phyloP scores from a whole-genome alignment of 306 rosid species.

The Dalbergia cultrata region DNA sequence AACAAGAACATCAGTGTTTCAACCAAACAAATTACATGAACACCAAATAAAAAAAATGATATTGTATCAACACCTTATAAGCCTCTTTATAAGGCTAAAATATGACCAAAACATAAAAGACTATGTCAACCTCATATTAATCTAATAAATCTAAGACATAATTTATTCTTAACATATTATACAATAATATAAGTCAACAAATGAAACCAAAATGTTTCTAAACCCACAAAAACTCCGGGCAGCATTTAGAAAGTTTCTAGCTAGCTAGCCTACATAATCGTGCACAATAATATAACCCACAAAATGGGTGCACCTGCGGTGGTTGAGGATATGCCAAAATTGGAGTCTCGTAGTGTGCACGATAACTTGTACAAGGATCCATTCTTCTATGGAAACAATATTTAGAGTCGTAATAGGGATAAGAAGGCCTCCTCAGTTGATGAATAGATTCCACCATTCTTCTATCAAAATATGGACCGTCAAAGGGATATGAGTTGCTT shows the following conservation, averaged over 20 bases:
- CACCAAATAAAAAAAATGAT: background rate
- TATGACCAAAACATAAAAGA: too few species aligned
- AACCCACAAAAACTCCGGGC: too few species aligned
- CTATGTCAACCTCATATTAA: too few species aligned
- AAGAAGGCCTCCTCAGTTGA: background rate
- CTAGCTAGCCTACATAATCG: slow-evolving; percentile 26
- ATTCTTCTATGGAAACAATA: slow-evolving; percentile 25
- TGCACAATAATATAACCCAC: too few species aligned
- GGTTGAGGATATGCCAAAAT: slow-evolving; percentile 42
- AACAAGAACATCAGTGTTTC: background rate
- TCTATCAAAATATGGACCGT: slow-evolving; percentile 43
- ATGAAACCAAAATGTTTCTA: too few species aligned
- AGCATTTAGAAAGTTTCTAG: too few species aligned
- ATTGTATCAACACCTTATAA: background rate
- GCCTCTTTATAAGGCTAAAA: too few species aligned
- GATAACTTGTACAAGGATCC: slow-evolving; percentile 37
- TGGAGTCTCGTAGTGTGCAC: slow-evolving; percentile 30
- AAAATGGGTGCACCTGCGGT: slow-evolving; percentile 33
- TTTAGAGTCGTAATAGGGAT: slow-evolving; percentile 21
- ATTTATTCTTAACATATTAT: too few species aligned
- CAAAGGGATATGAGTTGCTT: slow-evolving; percentile 44
- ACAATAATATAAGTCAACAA: too few species aligned
- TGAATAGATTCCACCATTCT: slow-evolving; percentile 33
- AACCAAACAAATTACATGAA: background rate
- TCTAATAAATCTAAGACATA: too few species aligned